phyloP scores from a whole-genome alignment of 2,329 filamentous ascomycete genomes.

The Trichoderma sp. region DNA sequence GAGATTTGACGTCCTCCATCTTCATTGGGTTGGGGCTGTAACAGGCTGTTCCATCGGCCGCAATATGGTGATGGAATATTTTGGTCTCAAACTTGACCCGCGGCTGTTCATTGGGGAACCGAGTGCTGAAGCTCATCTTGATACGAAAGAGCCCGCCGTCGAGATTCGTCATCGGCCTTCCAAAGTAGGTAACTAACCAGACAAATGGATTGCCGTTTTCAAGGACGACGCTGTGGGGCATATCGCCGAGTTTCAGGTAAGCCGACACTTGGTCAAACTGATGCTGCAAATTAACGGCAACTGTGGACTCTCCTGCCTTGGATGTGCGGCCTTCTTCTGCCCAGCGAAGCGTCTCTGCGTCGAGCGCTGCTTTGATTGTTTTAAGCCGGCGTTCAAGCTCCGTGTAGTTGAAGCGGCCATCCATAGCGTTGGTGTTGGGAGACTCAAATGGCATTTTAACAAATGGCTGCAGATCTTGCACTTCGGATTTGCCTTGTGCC shows the following conservation, averaged over 20 bases:
- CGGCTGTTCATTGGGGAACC: constrained; percentile 86
- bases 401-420: constrained; percentile 79
- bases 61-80: constrained; percentile 87
- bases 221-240: constrained; percentile 74
- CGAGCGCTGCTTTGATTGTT: constrained; percentile 68
- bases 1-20: constrained; percentile 75
- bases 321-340: constrained; percentile 65
- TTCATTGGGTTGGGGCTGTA: constrained; percentile 67
- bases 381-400: constrained; percentile 70
- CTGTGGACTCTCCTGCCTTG: constrained; percentile 67
- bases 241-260: constrained; percentile 69
- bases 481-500: constrained; percentile 63
- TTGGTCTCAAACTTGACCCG: constrained; percentile 77
- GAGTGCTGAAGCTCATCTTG: constrained; percentile 75
- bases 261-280: constrained; percentile 83
- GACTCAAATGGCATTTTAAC: constrained; percentile 84
- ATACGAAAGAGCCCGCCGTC: constrained; percentile 89
- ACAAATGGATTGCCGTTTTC: constrained; percentile 84
- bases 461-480: constrained; percentile 66
- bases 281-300: constrained; percentile 78
- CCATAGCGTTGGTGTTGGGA: constrained; percentile 73
- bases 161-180: constrained; percentile 86
- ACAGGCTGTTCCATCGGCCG: constrained; percentile 76
- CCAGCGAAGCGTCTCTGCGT: constrained; percentile 74
- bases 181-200: constrained; percentile 88